Conservation (phyloP, 225 moss, liverwort and hornwort genomes). For the Physcomitrium patens region DNA sequence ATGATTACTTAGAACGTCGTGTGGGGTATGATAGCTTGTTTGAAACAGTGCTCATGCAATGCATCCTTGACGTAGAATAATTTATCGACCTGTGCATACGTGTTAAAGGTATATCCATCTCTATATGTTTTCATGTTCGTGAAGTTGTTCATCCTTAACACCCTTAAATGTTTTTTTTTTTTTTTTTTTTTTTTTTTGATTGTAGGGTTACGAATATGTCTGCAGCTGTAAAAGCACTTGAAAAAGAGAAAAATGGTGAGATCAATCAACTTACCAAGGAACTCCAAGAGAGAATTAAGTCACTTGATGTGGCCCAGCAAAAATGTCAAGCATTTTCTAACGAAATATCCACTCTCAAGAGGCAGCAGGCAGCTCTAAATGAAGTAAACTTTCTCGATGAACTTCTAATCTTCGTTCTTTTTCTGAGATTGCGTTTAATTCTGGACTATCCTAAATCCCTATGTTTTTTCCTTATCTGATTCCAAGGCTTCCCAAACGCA, state of each 20-base stretch:
- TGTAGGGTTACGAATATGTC: conserved; percentile 44
- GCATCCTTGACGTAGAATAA: conserved; percentile 1
- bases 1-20: not conserved
- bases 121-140: no score
- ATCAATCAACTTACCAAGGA: conserved; percentile 34
- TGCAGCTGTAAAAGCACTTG: conserved; percentile 41
- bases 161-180: not conserved
- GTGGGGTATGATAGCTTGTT: not conserved
- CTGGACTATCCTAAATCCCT: not conserved
- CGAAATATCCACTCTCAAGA: conserved; percentile 38
- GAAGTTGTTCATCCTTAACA: not conserved
- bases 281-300: conserved; percentile 39
- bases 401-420: not conserved
- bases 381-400: conserved; percentile 30
- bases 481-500: conserved; percentile 12
- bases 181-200: no score
- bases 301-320: conserved; percentile 28
- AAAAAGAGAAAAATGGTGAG: conserved; percentile 48
- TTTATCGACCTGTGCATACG: conserved; percentile 14
- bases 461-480: conserved; percentile 5
- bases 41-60: not conserved
- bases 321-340: conserved; percentile 42
- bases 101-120: no score
- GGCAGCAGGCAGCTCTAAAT: conserved; percentile 44
- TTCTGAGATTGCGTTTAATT: not conserved